Percentiles rank a stretch among this genome's conserved stretches.
Evolutionary conservation across 139 green algal genomes (phyloP).

Genomic region (Coccomyxa sp.): DNA sequence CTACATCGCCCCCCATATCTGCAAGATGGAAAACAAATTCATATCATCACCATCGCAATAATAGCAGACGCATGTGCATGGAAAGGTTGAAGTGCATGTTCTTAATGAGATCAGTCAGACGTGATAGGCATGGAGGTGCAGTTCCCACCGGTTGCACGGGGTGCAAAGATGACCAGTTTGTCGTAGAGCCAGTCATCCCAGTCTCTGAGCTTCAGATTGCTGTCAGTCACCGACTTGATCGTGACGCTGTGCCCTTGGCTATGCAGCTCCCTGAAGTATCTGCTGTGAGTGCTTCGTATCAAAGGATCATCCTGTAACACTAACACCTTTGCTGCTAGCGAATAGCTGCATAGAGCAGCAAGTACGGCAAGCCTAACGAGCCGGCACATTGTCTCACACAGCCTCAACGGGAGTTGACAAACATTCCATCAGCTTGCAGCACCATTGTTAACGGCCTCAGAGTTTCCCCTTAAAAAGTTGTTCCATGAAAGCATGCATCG

Average conservation of each 20-base stretch:
- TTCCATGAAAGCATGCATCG: too few relatives aligned
- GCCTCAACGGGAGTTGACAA: too few relatives aligned
- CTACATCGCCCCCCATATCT: conserved; percentile 63
- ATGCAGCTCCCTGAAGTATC: conserved; percentile 44
- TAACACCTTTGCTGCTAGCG: conserved; percentile 51
- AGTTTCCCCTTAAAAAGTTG: too few relatives aligned
- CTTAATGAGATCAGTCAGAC: background rate
- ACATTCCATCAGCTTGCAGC: too few relatives aligned
- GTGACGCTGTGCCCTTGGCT: conserved; percentile 38
- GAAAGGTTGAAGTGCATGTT: background rate
- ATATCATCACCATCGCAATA: background rate
- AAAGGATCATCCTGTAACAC: conserved; percentile 37
- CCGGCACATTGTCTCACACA: too few relatives aligned
- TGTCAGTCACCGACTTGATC: conserved; percentile 40
- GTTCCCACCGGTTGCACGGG: background rate
- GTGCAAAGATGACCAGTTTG: conserved; percentile 67
- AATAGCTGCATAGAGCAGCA: too few relatives aligned
- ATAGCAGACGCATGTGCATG: background rate
- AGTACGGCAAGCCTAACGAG: too few relatives aligned
- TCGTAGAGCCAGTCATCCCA: conserved; percentile 84
- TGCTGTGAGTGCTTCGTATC: conserved; percentile 36
- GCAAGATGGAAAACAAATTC: conserved; percentile 9
- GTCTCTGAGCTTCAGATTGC: conserved; percentile 56
- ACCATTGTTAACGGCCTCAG: too few relatives aligned
- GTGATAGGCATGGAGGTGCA: background rate